These are phyloP conservation scores for Dissoconium aciculare DNA, from an alignment of 2,329 filamentous ascomycete species.

Conservation along the genomic window DNA sequence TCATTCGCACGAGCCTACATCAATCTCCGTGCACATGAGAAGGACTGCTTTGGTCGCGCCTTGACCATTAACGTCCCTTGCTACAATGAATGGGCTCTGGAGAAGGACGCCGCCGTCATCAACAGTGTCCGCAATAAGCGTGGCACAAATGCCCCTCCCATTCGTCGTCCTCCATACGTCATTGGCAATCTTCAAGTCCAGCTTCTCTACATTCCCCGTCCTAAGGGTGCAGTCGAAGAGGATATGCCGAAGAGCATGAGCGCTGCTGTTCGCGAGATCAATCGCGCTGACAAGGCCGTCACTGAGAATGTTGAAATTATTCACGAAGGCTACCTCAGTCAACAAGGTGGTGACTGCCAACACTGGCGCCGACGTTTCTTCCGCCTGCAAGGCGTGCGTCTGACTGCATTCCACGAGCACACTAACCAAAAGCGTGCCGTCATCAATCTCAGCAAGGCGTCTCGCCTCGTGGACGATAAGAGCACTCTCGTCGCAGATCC, in stretches of 20 bases:
- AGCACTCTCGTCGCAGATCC: conserved; percentile 70
- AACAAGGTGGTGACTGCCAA: conserved; percentile 97
- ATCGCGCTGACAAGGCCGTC: conserved; percentile 43
- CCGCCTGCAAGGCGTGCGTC: conserved; percentile 75
- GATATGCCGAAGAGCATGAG: conserved; percentile 99
- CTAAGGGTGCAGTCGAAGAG: conserved; percentile 71
- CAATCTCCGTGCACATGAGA: conserved; percentile 83
- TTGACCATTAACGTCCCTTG: conserved; percentile 79
- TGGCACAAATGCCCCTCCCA: conserved; percentile 38
- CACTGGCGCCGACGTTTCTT: conserved; percentile 98
- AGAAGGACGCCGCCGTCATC: conserved; percentile 54
- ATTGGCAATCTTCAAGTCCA: conserved; percentile 90
- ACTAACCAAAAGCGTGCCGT: conserved; percentile 90
- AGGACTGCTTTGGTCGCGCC: conserved; percentile 72
- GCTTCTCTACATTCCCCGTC: conserved; percentile 84
- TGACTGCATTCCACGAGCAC: conserved; percentile 91
- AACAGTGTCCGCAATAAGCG: conserved; percentile 88
- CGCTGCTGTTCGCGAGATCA: conserved; percentile 82
- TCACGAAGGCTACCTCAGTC: conserved; percentile 81
- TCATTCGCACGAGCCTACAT: conserved; percentile 92
- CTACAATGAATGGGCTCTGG: conserved; percentile 97
- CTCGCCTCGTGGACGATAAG: conserved; percentile 85
- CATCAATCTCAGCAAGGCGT: conserved; percentile 88
- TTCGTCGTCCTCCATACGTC: conserved; percentile 80
- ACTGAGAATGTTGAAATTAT: conserved; percentile 59